Evolutionary conservation across 2,329 filamentous ascomycete genomes (phyloP).

Genomic region (Aspergillus sp.): DNA sequence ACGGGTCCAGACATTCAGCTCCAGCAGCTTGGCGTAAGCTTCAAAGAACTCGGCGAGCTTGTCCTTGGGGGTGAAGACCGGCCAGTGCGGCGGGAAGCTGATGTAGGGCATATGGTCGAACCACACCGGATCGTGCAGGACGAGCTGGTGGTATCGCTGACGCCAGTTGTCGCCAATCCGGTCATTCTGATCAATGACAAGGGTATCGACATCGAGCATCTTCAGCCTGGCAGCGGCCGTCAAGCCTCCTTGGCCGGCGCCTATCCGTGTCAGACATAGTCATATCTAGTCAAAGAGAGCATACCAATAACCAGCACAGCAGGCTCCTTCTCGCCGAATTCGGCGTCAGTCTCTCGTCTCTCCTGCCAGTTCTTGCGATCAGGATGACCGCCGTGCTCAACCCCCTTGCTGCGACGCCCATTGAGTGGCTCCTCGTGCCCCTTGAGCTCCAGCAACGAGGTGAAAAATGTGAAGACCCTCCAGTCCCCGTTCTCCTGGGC

Average conservation of each 20-base stretch:
- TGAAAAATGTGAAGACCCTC: constrained; percentile 66
- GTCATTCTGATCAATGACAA: constrained; percentile 60
- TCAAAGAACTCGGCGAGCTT: constrained; percentile 70
- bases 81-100: constrained; percentile 64
- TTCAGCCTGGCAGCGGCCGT: constrained; percentile 60
- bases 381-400: constrained; percentile 53
- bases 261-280: neutral
- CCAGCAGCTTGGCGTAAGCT: constrained; percentile 62
- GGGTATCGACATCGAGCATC: constrained; percentile 55
- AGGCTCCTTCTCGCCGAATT: constrained; percentile 54
- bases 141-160: constrained; percentile 63
- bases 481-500: constrained; percentile 47
- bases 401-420: constrained; percentile 54
- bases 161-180: constrained; percentile 66
- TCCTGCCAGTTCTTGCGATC: constrained; percentile 63
- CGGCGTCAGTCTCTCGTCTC: constrained; percentile 47
- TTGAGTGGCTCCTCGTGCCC: constrained; percentile 54
- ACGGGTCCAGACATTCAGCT: constrained; percentile 66
- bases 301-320: constrained; percentile 61
- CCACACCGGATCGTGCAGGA: constrained; percentile 67
- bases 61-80: constrained; percentile 70
- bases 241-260: constrained; percentile 60
- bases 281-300: too few species aligned
- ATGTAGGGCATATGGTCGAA: constrained; percentile 61
- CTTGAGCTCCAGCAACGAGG: constrained; percentile 55